Evolutionary conservation across 805 yeast genomes (phyloP).

Genomic region (Saccharomycopsis fibuligera): DNA sequence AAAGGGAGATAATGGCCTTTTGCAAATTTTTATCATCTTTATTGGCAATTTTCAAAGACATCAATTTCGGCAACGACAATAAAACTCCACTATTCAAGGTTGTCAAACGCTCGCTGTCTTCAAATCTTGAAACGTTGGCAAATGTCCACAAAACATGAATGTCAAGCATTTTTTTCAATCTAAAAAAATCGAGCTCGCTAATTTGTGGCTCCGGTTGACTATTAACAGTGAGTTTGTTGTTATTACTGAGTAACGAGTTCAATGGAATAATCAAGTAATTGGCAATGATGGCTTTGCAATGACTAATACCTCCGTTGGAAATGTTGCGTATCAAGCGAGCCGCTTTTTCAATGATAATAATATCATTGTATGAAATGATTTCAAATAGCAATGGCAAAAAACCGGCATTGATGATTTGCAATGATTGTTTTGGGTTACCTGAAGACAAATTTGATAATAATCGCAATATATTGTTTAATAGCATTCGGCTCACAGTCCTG

Average conservation of each 20-base stretch:
- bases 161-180: slow-evolving; percentile 10
- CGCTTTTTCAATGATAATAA: slow-evolving; percentile 14
- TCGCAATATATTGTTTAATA: not conserved
- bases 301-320: slow-evolving; percentile 16
- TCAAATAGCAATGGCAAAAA: slow-evolving; percentile 17
- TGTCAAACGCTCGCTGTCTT: slow-evolving; percentile 11
- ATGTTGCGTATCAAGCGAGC: slow-evolving; percentile 18
- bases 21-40: slow-evolving; percentile 16
- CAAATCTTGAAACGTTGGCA: slow-evolving; percentile 16
- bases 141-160: slow-evolving; percentile 19
- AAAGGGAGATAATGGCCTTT: slow-evolving; percentile 15
- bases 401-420: slow-evolving; percentile 17
- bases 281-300: slow-evolving; percentile 16
- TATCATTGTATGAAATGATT: slow-evolving; percentile 8
- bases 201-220: not conserved
- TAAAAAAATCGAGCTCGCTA: slow-evolving; percentile 1
- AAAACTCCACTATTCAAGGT: slow-evolving; percentile 15
- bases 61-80: slow-evolving; percentile 11
- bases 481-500: not conserved
- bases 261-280: slow-evolving; percentile 16
- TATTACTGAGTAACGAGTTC: slow-evolving; percentile 10
- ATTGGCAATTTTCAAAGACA: slow-evolving; percentile 3
- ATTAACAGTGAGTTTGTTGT: not conserved
- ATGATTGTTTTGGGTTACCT: slow-evolving; percentile 16
- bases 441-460: slow-evolving; percentile 11